These are phyloP conservation scores for Colletotrichum karsti DNA, from an alignment of 2,329 filamentous ascomycete genomes.

Conservation along the genomic window DNA sequence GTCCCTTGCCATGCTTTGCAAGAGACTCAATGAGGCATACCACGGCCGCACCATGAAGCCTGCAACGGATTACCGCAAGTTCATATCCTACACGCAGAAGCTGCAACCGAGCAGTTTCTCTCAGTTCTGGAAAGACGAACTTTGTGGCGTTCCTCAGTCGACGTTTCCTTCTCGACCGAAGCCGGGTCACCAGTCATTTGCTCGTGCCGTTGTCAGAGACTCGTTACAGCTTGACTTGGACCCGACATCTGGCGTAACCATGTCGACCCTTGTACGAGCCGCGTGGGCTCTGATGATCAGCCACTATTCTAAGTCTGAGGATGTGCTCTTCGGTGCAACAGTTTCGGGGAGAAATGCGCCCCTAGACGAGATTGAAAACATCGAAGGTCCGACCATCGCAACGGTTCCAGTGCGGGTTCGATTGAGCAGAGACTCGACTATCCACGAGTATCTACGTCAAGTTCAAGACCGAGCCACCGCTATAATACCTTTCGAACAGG, in stretches of 20 bases:
- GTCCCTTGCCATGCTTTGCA: constrained; percentile 13
- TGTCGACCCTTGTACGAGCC: constrained; percentile 34
- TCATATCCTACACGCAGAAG: background rate
- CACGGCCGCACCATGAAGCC: background rate
- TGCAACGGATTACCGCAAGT: constrained; percentile 3
- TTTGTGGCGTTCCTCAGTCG: background rate
- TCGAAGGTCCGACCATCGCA: constrained; percentile 40
- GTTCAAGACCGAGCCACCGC: constrained; percentile 28
- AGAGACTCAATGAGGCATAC: background rate
- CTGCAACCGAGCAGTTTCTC: background rate
- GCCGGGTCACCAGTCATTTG: background rate
- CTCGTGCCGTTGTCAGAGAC: constrained; percentile 7
- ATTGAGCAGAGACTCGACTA: constrained; percentile 9
- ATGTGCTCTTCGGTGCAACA: constrained; percentile 37
- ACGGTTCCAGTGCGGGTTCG: constrained; percentile 37
- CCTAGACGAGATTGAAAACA: constrained; percentile 34
- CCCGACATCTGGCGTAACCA: background rate
- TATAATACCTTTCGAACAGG: constrained; percentile 35
- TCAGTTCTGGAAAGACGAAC: background rate
- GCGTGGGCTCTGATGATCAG: constrained; percentile 44
- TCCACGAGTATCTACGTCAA: constrained; percentile 12
- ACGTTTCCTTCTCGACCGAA: background rate
- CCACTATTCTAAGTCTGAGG: constrained; percentile 40
- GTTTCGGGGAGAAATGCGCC: constrained; percentile 38
- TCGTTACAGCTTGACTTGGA: background rate